Base-by-base conservation (phyloP, 1,284 basidiomycete species). In the Leccinum griseonigrum region DNA sequence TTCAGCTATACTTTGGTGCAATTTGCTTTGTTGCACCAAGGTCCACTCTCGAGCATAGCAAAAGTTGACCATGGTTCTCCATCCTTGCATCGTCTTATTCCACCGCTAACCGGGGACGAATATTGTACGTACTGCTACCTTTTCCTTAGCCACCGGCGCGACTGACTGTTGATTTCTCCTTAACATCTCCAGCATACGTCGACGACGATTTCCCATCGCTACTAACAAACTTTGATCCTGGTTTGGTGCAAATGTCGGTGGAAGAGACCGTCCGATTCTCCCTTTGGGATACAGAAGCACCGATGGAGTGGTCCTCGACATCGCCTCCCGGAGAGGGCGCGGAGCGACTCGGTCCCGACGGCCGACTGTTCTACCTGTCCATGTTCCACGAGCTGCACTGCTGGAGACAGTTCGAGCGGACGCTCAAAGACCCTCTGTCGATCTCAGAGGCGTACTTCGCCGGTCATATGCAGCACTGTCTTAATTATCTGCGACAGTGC, bases 401-500 rank as follows among this genome's bases (percentile, higher is more conserved):
- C 54, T 32, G 56, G 59, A 48, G 50, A 28, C 54, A 29, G 4
- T 52, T 60, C 34, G 26, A 52, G 3, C 28, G 28, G 29, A 52
- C 13, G 29, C 18, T 57, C 4, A 51, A 28, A 18, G 22, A 57
- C 36, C 54, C 59, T 28, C 29, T 5, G 36, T 38, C 16, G 14
- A 48, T 29, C 36, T 38, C 36, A 38, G 16, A 38, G 14, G 28
- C 52, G 3, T 26, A n/a, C 36, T 29, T 29, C 13, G 16, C 40
- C 1, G 40, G 18, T 28, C 58, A 60, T 14, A n/a, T 54, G 4
- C 59, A 60, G 34, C 59, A 60, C 18, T 60, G 54, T 43, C 54
- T 60, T 18, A 60, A 60, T 4, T 60, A 56, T 46, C 59, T 60
- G 36, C 59, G 59, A 34, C 59, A 60, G 29, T 52, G 36, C 54